A percentile compares a stretch with the other conserved stretches of the same genome.
These are phyloP conservation scores for Silene uniflora DNA, from an alignment of 148 eudicot genomes.

Conservation along the genomic window DNA sequence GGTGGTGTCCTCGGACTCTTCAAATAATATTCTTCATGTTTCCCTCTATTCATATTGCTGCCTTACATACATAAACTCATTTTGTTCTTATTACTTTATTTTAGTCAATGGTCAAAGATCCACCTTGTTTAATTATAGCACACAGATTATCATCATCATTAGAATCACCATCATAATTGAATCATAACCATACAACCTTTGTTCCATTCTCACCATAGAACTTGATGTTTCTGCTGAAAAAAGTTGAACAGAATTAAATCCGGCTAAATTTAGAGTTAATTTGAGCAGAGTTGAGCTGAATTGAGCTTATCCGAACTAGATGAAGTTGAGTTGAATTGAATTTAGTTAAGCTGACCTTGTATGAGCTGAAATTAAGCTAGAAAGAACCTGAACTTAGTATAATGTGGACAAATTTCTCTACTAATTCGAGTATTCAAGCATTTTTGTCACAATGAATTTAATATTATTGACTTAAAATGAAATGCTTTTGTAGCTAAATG, in stretches of 20 bases:
- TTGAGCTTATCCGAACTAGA: too few species aligned
- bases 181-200: neutral
- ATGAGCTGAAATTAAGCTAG: too few species aligned
- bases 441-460: neutral
- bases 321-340: too few species aligned
- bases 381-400: too few species aligned
- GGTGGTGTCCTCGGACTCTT: constrained; percentile 33
- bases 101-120: constrained; percentile 61
- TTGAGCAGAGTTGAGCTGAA: too few species aligned
- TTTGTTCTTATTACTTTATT: constrained; percentile 14
- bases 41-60: constrained; percentile 8
- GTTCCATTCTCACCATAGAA: too few species aligned
- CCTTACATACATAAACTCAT: neutral
- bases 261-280: too few species aligned
- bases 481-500: neutral
- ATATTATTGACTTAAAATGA: neutral
- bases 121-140: constrained; percentile 6
- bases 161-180: constrained; percentile 20
- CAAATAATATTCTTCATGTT: constrained; percentile 36
- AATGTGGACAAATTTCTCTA: too few species aligned
- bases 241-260: too few species aligned
- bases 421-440: too few species aligned
- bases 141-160: constrained; percentile 13
- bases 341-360: too few species aligned
- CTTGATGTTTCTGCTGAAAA: too few species aligned